Percentiles rank a stretch among this genome's conserved stretches.
Conservation (phyloP, 441 rosid species). For the Flueggea neowawraea region DNA sequence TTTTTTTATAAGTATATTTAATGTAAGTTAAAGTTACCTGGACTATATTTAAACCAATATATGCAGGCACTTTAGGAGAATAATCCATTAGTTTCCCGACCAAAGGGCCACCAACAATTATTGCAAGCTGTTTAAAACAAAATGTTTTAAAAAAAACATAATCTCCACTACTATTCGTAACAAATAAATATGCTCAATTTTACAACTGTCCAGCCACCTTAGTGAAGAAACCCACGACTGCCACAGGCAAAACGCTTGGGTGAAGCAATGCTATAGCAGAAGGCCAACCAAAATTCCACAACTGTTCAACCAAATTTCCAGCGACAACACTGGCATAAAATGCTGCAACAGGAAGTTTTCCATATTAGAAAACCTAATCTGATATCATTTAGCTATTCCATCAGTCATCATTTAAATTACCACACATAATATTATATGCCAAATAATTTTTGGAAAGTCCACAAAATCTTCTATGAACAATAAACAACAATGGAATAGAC, state of each 20-base stretch:
- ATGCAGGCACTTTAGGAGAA: constrained; percentile 86
- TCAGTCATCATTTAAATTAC: no score
- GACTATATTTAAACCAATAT: constrained; percentile 59
- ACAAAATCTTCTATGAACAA: neutral
- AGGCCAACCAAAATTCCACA: constrained; percentile 97
- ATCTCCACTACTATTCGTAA: neutral
- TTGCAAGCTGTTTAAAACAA: constrained; percentile 42
- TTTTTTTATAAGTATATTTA: no score
- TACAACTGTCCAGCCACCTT: constrained; percentile 38
- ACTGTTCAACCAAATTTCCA: constrained; percentile 86
- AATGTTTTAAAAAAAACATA: constrained; percentile 6
- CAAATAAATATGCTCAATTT: neutral
- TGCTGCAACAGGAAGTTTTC: constrained; percentile 38
- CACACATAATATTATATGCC: no score
- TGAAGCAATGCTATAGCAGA: constrained; percentile 91
- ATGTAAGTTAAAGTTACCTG: constrained; percentile 56
- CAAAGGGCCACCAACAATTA: constrained; percentile 85
- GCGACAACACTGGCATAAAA: constrained; percentile 75
- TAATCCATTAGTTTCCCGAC: constrained; percentile 90
- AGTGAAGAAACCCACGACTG: constrained; percentile 73
- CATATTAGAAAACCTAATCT: neutral
- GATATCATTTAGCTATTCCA: neutral
- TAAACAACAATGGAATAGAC: neutral
- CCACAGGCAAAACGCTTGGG: constrained; percentile 96
- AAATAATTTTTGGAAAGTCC: no score